These are phyloP conservation scores for Monilinia fructigena DNA, from an alignment of 2,329 filamentous ascomycete genomes.

Conservation along the genomic window DNA sequence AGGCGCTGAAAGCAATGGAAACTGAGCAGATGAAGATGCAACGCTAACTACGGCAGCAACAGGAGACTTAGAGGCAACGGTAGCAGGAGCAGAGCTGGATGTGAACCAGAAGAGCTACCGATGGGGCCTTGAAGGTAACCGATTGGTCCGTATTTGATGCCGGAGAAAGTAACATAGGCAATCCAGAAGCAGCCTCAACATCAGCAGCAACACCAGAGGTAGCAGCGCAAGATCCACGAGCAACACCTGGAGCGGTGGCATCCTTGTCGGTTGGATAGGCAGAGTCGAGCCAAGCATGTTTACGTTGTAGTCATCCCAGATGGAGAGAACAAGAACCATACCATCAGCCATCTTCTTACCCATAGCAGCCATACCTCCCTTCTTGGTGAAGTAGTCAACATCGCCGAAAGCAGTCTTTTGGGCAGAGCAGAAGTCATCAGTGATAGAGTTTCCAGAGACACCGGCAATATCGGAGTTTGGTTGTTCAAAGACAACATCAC, in stretches of 20 bases:
- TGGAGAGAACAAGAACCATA: slow-evolving; percentile 63
- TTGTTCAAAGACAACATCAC: slow-evolving; percentile 49
- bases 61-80: not conserved
- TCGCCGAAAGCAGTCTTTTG: slow-evolving; percentile 55
- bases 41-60: not conserved
- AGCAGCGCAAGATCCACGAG: slow-evolving; percentile 53
- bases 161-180: slow-evolving; percentile 54
- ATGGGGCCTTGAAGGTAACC: slow-evolving; percentile 44
- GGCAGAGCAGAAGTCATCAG: slow-evolving; percentile 39
- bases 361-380: slow-evolving; percentile 57
- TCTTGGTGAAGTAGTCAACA: slow-evolving; percentile 50
- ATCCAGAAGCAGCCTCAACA: slow-evolving; percentile 49
- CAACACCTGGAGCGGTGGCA: slow-evolving; percentile 23
- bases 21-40: too few species aligned
- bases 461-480: slow-evolving; percentile 45
- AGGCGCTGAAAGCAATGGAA: too few species aligned
- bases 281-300: slow-evolving; percentile 69
- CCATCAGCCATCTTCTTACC: slow-evolving; percentile 50
- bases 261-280: slow-evolving; percentile 31
- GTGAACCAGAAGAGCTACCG: not conserved
- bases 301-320: slow-evolving; percentile 55
- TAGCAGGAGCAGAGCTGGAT: not conserved
- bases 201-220: slow-evolving; percentile 52
- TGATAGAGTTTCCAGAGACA: slow-evolving; percentile 53
- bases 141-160: slow-evolving; percentile 60